These are phyloP conservation scores for Veloboletus limbatus DNA, from an alignment of 1,284 basidiomycete species.

Conservation along the genomic window DNA sequence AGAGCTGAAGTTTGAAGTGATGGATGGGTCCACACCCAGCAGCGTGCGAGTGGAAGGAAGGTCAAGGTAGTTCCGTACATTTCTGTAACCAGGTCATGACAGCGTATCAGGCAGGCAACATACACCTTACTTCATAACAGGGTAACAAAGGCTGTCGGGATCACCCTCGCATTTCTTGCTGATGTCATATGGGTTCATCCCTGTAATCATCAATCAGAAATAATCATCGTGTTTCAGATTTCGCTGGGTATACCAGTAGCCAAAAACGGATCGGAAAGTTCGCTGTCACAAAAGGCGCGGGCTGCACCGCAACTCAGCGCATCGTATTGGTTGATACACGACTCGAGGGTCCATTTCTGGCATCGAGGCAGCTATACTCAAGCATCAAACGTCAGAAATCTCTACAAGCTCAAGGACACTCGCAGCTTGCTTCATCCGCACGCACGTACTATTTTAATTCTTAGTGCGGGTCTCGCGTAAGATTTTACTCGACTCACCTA, in stretches of 20 bases:
- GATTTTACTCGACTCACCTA: constrained; percentile 3
- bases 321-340: constrained; percentile 50
- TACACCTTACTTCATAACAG: constrained; percentile 41
- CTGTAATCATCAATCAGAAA: constrained; percentile 12
- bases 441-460: constrained; percentile 38
- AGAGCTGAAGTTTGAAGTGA: constrained; percentile 45
- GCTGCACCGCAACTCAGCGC: constrained; percentile 44
- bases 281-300: constrained; percentile 43
- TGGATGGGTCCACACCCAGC: constrained; percentile 56
- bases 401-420: constrained; percentile 7
- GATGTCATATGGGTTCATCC: constrained; percentile 51
- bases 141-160: constrained; percentile 41
- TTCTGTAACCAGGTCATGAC: constrained; percentile 33
- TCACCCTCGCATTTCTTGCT: constrained; percentile 53
- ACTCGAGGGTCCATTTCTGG: constrained; percentile 39
- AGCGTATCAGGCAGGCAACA: not conserved
- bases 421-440: constrained; percentile 50
- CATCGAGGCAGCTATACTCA: constrained; percentile 44
- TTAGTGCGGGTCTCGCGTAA: constrained; percentile 1
- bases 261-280: constrained; percentile 34
- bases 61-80: constrained; percentile 43
- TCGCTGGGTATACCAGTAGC: constrained; percentile 33
- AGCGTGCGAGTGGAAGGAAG: constrained; percentile 45
- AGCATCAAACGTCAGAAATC: not conserved
- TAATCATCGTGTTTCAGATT: constrained; percentile 25